Percentiles rank a stretch among this genome's conserved stretches.
Evolutionary conservation across 305 asterid genomes (phyloP).

Genomic region (Ilex paraguariensis): DNA sequence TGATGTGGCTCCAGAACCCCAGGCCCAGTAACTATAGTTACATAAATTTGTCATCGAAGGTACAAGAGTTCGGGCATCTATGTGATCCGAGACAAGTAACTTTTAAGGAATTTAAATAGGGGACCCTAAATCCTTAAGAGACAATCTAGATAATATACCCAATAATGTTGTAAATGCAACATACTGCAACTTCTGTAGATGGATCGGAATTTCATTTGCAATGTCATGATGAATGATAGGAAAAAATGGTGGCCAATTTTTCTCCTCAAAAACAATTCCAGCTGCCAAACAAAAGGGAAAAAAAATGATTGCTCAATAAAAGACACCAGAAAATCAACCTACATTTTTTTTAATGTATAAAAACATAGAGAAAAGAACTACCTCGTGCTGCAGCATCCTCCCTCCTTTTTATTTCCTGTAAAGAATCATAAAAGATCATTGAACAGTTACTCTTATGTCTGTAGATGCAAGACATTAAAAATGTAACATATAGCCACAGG

Average conservation of each 20-base stretch:
- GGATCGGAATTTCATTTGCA: slow-evolving; percentile 79
- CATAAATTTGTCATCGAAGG: too few relatives aligned
- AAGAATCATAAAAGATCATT: slow-evolving; percentile 13
- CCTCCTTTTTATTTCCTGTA: slow-evolving; percentile 82
- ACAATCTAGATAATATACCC: slow-evolving; percentile 43
- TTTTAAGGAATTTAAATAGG: too few relatives aligned
- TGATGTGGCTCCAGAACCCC: too few relatives aligned
- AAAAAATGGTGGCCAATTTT: slow-evolving; percentile 84
- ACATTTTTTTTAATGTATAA: slow-evolving; percentile 2
- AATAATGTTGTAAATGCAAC: slow-evolving; percentile 74
- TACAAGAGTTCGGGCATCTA: too few relatives aligned
- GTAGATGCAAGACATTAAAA: too few relatives aligned
- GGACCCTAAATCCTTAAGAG: too few relatives aligned
- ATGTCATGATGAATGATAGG: slow-evolving; percentile 91
- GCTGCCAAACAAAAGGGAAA: slow-evolving; percentile 36
- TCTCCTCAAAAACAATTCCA: slow-evolving; percentile 74
- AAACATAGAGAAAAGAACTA: slow-evolving; percentile 21
- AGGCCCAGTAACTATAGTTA: too few relatives aligned
- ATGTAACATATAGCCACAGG: too few relatives aligned
- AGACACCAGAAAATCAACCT: not conserved
- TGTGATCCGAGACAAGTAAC: too few relatives aligned
- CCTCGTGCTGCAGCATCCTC: slow-evolving; percentile 77
- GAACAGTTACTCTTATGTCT: slow-evolving; percentile 9
- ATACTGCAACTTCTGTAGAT: slow-evolving; percentile 77
- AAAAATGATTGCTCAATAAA: too few relatives aligned